A percentile compares a stretch with the other conserved stretches of the same genome.
Conservation (phyloP, 306 rosid genomes). For the Quercus dentata region DNA sequence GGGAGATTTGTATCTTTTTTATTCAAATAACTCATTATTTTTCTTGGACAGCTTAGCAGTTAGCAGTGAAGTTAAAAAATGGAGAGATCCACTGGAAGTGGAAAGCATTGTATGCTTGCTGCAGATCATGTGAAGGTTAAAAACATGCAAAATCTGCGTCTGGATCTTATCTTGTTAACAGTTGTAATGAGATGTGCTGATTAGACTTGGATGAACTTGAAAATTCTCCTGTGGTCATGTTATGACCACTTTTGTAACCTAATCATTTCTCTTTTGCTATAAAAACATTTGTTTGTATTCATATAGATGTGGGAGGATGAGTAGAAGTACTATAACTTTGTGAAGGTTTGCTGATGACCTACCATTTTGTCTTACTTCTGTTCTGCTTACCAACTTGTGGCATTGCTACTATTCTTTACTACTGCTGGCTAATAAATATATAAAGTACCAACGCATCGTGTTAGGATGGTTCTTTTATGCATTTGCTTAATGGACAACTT, state of each 20-base stretch:
- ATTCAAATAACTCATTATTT: background rate
- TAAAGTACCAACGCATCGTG: constrained; percentile 23
- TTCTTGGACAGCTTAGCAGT: constrained; percentile 21
- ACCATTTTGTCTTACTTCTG: constrained; percentile 19
- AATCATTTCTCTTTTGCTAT: background rate
- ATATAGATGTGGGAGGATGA: background rate
- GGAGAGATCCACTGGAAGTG: constrained; percentile 25
- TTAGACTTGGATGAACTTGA: constrained; percentile 29
- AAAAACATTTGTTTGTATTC: constrained; percentile 6
- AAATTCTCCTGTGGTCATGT: constrained; percentile 17
- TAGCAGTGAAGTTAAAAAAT: constrained; percentile 16
- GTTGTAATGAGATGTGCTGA: constrained; percentile 38
- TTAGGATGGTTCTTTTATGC: background rate
- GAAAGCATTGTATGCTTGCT: constrained; percentile 20
- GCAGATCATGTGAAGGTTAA: constrained; percentile 4
- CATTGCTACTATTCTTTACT: constrained; percentile 3
- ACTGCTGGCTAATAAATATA: constrained; percentile 1
- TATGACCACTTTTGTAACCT: constrained; percentile 18
- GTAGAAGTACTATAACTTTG: constrained; percentile 10
- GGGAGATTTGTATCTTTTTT: background rate
- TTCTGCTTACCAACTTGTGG: constrained; percentile 16
- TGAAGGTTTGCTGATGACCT: background rate
- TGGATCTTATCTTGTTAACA: constrained; percentile 24
- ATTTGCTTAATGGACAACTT: background rate
- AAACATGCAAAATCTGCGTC: constrained; percentile 37